Conservation (phyloP, 306 rosid genomes). For the Vigna trinervia region DNA sequence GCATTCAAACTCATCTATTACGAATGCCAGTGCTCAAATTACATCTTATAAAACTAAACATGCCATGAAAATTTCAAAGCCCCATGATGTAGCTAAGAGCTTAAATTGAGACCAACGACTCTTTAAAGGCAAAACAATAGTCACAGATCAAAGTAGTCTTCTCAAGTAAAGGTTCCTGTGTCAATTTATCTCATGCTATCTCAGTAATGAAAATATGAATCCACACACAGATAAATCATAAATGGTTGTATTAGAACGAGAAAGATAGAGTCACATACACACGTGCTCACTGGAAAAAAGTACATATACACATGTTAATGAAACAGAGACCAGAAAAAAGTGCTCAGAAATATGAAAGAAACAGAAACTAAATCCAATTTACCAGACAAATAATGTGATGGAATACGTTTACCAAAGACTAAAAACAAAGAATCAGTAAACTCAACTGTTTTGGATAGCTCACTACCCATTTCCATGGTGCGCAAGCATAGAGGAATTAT, state of each 20-base stretch:
- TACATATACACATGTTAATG: not conserved
- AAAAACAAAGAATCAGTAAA: slow-evolving; percentile 48
- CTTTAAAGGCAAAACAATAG: slow-evolving; percentile 22
- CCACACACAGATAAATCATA: slow-evolving; percentile 24
- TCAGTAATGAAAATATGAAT: slow-evolving; percentile 19
- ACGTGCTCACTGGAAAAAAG: not conserved
- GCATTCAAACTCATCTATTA: slow-evolving; percentile 19
- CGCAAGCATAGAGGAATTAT: slow-evolving; percentile 93
- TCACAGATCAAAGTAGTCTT: slow-evolving; percentile 16
- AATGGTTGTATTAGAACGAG: not conserved
- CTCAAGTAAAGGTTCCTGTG: slow-evolving; percentile 19
- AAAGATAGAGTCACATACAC: slow-evolving; percentile 9
- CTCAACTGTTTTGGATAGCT: slow-evolving; percentile 95
- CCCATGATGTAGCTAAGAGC: slow-evolving; percentile 12
- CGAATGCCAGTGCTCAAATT: slow-evolving; percentile 3
- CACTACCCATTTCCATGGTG: slow-evolving; percentile 99
- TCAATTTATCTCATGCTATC: slow-evolving; percentile 15
- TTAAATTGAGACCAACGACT: slow-evolving; percentile 11
- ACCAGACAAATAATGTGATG: not conserved
- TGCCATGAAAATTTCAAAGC: slow-evolving; percentile 16
- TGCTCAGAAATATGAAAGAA: slow-evolving; percentile 15
- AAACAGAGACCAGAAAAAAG: slow-evolving; percentile 4
- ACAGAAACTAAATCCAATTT: slow-evolving; percentile 18
- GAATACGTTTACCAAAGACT: slow-evolving; percentile 10
- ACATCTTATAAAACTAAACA: slow-evolving; percentile 17